These are phyloP conservation scores for Phyllosticta paracitricarpa DNA, from an alignment of 2,329 filamentous ascomycete species.

Conservation along the genomic window DNA sequence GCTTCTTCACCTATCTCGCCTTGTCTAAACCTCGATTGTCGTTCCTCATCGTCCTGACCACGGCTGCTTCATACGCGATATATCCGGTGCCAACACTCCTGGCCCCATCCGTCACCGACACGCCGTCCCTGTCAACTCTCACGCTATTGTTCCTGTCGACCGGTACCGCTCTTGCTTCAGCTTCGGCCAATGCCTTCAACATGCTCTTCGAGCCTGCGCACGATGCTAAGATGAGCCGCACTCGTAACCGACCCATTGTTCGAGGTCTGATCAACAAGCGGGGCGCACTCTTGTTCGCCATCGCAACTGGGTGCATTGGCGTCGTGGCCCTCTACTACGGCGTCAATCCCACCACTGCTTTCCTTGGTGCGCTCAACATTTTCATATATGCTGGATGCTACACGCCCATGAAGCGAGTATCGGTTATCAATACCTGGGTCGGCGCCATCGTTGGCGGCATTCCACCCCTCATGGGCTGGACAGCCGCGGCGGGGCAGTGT, in stretches of 20 bases:
- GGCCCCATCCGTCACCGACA: constrained; percentile 52
- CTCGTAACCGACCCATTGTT: constrained; percentile 80
- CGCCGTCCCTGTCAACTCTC: constrained; percentile 76
- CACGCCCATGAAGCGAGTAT: constrained; percentile 82
- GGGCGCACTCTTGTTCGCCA: constrained; percentile 67
- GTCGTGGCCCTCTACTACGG: constrained; percentile 70
- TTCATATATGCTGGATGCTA: constrained; percentile 83
- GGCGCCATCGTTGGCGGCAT: constrained; percentile 89
- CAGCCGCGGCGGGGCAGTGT: constrained; percentile 81
- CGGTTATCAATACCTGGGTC: constrained; percentile 86
- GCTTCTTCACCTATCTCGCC: constrained; percentile 71
- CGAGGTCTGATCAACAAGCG: constrained; percentile 64
- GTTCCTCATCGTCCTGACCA: constrained; percentile 80
- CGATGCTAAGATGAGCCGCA: constrained; percentile 90
- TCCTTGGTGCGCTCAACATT: constrained; percentile 77
- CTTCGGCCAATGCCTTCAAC: constrained; percentile 87
- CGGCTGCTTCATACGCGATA: constrained; percentile 82
- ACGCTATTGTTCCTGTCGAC: constrained; percentile 87
- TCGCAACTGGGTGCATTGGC: constrained; percentile 60
- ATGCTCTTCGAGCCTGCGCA: constrained; percentile 92
- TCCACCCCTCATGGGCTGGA: constrained; percentile 96
- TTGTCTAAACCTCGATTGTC: constrained; percentile 93
- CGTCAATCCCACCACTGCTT: constrained; percentile 87
- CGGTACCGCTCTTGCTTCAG: constrained; percentile 80
- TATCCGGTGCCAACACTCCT: constrained; percentile 88